phyloP scores from a whole-genome alignment of 306 rosid species.

The Vicia villosa region DNA sequence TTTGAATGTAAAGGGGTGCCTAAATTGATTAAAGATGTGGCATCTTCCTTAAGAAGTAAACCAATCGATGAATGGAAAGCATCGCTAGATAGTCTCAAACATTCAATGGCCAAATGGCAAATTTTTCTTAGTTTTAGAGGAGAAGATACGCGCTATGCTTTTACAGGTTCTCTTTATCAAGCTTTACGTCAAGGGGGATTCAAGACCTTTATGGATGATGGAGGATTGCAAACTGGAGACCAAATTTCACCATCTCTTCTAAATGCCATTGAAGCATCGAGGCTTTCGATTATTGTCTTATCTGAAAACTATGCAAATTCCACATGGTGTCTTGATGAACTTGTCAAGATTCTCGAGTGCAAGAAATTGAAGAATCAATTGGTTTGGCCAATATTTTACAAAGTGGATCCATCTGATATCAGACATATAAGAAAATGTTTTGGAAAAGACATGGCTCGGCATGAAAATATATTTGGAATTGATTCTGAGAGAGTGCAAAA shows the following conservation, averaged over 20 bases:
- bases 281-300: too few relatives aligned
- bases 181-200: not conserved
- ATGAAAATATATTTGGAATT: not conserved
- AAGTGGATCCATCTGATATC: slow-evolving; percentile 5
- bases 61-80: slow-evolving; percentile 29
- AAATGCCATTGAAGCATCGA: too few relatives aligned
- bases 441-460: not conserved
- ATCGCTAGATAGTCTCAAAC: slow-evolving; percentile 10
- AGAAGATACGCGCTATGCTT: not conserved
- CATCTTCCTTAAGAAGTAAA: slow-evolving; percentile 14
- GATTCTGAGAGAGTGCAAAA: not conserved
- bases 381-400: slow-evolving; percentile 35
- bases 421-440: not conserved
- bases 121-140: slow-evolving; percentile 5
- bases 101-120: not conserved
- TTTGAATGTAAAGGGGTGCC: slow-evolving; percentile 35
- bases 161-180: not conserved
- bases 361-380: too few relatives aligned
- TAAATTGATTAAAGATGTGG: slow-evolving; percentile 11
- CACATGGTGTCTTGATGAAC: too few relatives aligned
- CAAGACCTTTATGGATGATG: slow-evolving; percentile 30
- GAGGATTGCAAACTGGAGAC: too few relatives aligned
- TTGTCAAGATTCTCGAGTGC: too few relatives aligned
- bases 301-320: too few relatives aligned
- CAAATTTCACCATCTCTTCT: too few relatives aligned